Base-by-base conservation (phyloP, 2,329 filamentous ascomycete species). In the Colletotrichum navitas region DNA sequence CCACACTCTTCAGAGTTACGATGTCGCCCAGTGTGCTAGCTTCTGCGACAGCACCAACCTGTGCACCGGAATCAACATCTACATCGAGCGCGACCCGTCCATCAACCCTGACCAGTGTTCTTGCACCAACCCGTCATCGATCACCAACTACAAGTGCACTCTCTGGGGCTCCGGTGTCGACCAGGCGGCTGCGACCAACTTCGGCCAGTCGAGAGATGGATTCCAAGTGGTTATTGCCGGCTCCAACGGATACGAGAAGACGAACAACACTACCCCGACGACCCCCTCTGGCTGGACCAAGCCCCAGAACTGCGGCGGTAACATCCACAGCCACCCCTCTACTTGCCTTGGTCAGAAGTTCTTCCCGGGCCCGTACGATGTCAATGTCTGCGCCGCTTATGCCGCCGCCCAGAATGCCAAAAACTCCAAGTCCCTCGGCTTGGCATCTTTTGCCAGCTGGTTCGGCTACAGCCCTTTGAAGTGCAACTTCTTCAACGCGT, bases 241-340 rank as follows among this genome's bases (percentile, higher is more conserved):
- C 39, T 74, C 73, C 56, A 74, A 74, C 73, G 73, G 73, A 1
- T 74, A 74, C 45, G 52, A 72, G 66, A 72, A 72, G 65, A 72
- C 69, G 12, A 72, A 69, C 65, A 69, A 47, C 60, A 72, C 69
- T 11, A 63, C 52, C 10, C 69, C 69, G 21, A 0, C 32, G 12
- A 69, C 18, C 24, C 69, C 69, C 29, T 39, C 69, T 41, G 69
- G 69, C 65, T 72, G 69, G 69, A 72, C 45, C 14, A 72, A 72
- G 45, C 69, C 69, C 45, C 45, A 69, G 60, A 49, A 21, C 65
- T 72, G 69, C 65, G 39, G 66, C 39, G 14, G 59, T 14, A 7
- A 7, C 1, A 41, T 63, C 41, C 69, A 72, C 59, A 60, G 29
- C 60, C 69, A 72, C 59, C 69, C 69, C 12, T 29, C 24, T 26